Conservation (phyloP, 306 rosid species). For the Pueraria montana region DNA sequence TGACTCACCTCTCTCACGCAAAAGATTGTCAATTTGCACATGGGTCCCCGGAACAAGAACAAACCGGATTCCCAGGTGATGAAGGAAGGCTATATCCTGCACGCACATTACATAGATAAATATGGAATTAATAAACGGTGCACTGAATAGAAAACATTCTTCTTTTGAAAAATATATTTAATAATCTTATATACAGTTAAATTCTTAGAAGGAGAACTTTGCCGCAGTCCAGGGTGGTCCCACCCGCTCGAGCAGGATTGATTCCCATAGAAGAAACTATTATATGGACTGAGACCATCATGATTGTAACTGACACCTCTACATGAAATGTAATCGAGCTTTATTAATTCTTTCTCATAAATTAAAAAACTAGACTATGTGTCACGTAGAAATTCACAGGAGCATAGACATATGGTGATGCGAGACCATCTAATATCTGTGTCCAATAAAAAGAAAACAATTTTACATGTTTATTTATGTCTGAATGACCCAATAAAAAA, state of each 20-base stretch:
- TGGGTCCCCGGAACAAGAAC: constrained; percentile 81
- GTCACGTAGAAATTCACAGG: not conserved
- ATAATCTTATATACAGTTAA: not conserved
- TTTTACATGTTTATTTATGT: not conserved
- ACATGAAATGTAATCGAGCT: not conserved
- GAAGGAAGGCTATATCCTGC: constrained; percentile 91
- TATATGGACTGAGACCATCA: not conserved
- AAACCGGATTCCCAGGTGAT: constrained; percentile 82
- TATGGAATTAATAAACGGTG: not conserved
- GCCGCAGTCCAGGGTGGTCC: not conserved
- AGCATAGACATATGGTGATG: not conserved
- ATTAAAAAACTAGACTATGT: not conserved
- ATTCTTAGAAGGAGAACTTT: not conserved
- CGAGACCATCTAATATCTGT: too few species aligned
- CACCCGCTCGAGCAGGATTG: not conserved
- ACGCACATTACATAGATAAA: constrained; percentile 19
- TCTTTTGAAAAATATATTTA: not conserved
- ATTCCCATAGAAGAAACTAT: not conserved
- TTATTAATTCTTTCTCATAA: not conserved
- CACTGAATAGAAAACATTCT: not conserved
- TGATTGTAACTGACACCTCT: not conserved
- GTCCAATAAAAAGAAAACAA: not conserved
- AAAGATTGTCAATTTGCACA: constrained; percentile 74
- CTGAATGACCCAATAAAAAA: constrained; percentile 13
- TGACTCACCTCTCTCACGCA: constrained; percentile 72